phyloP scores from a whole-genome alignment of 1,284 basidiomycete genomes.

The Neonothopanus nambi region DNA sequence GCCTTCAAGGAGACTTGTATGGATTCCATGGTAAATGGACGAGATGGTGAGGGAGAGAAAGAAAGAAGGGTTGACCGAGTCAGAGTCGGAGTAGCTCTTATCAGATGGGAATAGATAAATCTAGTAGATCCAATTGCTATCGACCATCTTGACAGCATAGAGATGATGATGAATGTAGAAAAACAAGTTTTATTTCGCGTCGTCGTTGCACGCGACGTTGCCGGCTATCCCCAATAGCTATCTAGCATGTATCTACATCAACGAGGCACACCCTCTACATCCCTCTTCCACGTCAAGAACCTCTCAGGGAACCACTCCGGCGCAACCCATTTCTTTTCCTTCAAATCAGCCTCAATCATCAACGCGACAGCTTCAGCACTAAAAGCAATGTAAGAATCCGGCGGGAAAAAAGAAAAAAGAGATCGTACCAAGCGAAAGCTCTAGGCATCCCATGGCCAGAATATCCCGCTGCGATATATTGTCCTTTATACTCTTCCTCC shows the following conservation, averaged over 20 bases:
- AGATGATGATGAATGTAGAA: neutral
- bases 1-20: slow-evolving; percentile 43
- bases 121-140: slow-evolving; percentile 12
- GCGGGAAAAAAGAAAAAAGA: slow-evolving; percentile 19
- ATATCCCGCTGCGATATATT: slow-evolving; percentile 78
- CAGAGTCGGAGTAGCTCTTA: slow-evolving; percentile 15
- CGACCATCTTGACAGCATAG: slow-evolving; percentile 13
- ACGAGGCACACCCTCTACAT: neutral
- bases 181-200: neutral
- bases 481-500: slow-evolving; percentile 38
- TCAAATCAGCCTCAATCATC: slow-evolving; percentile 64
- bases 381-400: slow-evolving; percentile 8
- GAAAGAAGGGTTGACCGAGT: slow-evolving; percentile 5
- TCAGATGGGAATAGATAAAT: slow-evolving; percentile 18
- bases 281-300: slow-evolving; percentile 48
- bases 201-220: slow-evolving; percentile 5
- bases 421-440: slow-evolving; percentile 62
- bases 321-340: slow-evolving; percentile 43
- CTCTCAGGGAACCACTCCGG: slow-evolving; percentile 68
- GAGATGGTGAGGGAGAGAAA: slow-evolving; percentile 2
- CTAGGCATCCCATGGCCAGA: slow-evolving; percentile 83
- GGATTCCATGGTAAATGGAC: slow-evolving; percentile 30
- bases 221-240: too few species aligned
- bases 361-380: slow-evolving; percentile 68
- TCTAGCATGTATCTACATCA: too few species aligned